Base-by-base conservation (phyloP, 1,139 yeast genomes). In the Diutina siamensis region DNA sequence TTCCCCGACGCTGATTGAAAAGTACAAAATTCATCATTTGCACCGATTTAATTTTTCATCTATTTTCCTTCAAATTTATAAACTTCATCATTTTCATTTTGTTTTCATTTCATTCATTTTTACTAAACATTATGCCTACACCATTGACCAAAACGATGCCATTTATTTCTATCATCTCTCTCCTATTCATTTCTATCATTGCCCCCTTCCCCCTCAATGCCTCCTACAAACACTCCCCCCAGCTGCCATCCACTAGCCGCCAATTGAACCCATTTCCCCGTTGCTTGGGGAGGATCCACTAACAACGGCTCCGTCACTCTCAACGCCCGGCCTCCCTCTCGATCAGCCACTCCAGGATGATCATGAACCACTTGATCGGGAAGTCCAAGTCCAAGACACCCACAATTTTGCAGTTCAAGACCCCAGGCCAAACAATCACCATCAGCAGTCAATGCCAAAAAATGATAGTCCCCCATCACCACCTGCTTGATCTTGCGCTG, bases 351-450 rank as follows among this genome's bases (percentile, higher is more conserved):
- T 8, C 17, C n/a, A 9, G 42, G 32, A 15, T 38, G 21, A 9
- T 3, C 18, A 13, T n/a, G 13, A n/a, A 15, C n/a, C 25, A 67
- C 52, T 4, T 56, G 51, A 2, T 61, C 62, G n/a, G 63, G 56
- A 15, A 57, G 48, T 0, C 92, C 92, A 4, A 82, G 55, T 0
- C 94, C 94, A 32, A 84, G 60, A 54, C 86, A 80, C 2, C 94
- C 94, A 59, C 87, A 80, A 5, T 57, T 53, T 35, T 66, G 63
- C 13, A 81, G 70, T 54, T 84, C 92, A 3, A 68, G 48, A 0
- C 94, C 94, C 92, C 94, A 84, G 4, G 81, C 64, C 46, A 73
- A 66, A n/a, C 83, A 51, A 3, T 72, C 67, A 0, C 94, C 94
- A 13, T 70, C 67, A 44, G 68, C 66, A 1, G 80, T 68, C 10